phyloP scores from a whole-genome alignment of 2,329 filamentous ascomycete genomes.

The Coniochaeta hoffmannii region DNA sequence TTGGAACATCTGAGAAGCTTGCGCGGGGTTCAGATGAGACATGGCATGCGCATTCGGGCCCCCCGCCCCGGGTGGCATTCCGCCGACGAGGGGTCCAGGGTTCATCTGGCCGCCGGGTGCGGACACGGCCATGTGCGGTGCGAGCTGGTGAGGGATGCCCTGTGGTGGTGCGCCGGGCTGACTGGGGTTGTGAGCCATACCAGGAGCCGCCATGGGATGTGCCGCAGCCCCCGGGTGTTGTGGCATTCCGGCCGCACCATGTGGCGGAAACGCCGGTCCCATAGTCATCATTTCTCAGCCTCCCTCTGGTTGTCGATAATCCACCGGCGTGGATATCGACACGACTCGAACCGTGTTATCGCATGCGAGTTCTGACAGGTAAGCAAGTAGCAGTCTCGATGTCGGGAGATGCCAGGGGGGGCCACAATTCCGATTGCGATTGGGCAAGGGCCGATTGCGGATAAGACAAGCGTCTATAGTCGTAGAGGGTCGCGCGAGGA shows the following conservation, averaged over 20 bases:
- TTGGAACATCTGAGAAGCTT: constrained; percentile 51
- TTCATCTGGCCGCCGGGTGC: constrained; percentile 66
- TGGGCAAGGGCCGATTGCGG: constrained; percentile 2
- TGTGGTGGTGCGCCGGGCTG: constrained; percentile 60
- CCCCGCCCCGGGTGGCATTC: constrained; percentile 61
- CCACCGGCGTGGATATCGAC: constrained; percentile 55
- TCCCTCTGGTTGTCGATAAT: constrained; percentile 43
- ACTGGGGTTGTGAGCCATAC: constrained; percentile 60
- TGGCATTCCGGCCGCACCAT: constrained; percentile 59
- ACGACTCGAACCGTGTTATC: constrained; percentile 33
- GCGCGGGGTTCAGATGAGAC: constrained; percentile 61
- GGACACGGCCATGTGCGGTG: constrained; percentile 59
- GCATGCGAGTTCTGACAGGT: constrained; percentile 31
- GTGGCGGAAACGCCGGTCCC: constrained; percentile 55
- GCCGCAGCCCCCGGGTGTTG: constrained; percentile 61
- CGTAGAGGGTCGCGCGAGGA: constrained; percentile 3
- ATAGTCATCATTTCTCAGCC: constrained; percentile 73
- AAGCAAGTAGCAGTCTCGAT: constrained; percentile 1
- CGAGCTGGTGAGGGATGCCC: constrained; percentile 60
- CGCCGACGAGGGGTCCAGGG: constrained; percentile 66
- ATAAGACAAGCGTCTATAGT: background rate
- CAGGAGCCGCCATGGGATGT: constrained; percentile 51
- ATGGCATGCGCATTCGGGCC: constrained; percentile 62
- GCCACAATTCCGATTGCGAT: background rate
- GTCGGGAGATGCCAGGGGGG: background rate